These are phyloP conservation scores for Psilocybe azurescens DNA, from an alignment of 768 basidiomycete species.

Conservation along the genomic window DNA sequence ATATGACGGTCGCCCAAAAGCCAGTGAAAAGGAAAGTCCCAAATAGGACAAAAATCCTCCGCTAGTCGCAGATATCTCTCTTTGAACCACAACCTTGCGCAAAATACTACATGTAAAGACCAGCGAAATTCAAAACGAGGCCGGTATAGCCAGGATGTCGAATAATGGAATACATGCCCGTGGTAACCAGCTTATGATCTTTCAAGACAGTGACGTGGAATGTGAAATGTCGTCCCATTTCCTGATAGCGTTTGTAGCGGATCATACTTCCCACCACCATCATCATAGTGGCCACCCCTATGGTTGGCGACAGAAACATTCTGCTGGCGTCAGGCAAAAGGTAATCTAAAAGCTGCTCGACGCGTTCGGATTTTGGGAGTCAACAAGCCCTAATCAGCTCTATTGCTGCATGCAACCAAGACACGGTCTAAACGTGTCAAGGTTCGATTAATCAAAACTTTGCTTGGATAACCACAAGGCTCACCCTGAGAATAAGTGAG, in stretches of 20 bases:
- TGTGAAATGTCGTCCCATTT: conserved; percentile 1
- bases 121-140: not conserved
- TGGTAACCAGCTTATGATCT: conserved; percentile 13
- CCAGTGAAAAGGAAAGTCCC: not conserved
- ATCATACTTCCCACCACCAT: not conserved
- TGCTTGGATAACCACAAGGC: not conserved
- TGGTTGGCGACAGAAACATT: not conserved
- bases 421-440: not conserved
- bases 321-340: not conserved
- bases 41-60: not conserved
- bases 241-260: not conserved
- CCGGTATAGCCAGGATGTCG: conserved; percentile 13
- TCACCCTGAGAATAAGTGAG: not conserved
- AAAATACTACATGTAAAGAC: not conserved
- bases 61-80: not conserved
- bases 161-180: conserved; percentile 8
- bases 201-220: conserved; percentile 9
- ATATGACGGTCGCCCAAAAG: not conserved
- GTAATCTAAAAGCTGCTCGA: not conserved
- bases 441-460: not conserved
- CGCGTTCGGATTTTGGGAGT: not conserved
- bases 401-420: not conserved
- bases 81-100: conserved; percentile 4
- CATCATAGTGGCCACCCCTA: not conserved
- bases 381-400: not conserved